Base-by-base conservation (phyloP, 1,139 yeast genomes). In the Saccharomyces hybrid region DNA sequence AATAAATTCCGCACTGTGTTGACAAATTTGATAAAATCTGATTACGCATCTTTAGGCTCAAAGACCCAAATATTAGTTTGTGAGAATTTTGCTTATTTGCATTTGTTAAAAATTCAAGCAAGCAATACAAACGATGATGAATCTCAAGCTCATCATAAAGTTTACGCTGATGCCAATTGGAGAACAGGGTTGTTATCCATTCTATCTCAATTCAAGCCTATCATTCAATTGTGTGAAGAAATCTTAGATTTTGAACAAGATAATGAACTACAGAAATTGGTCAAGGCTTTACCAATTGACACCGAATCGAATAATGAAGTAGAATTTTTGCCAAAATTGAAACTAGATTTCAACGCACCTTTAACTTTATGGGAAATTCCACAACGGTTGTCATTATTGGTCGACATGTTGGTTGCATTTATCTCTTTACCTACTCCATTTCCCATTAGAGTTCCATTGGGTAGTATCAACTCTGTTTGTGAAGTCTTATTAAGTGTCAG, bases 171-270 rank as follows among this genome's bases (percentile, higher is more conserved):
- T 61, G 75, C 70, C 34, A 70, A 75, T 57, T 83, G 87, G 87
- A 72, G 75, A 60, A 55, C 65, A 2, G 73, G 73, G 49, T 53
- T 78, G 65, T 61, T 75, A 71, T 55, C 69, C 58, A 53, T 71
- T 60, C 48, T 70, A 73, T 55, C 66, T 75, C 88, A 86, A 63
- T 70, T 78, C 48, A 76, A 78, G 47, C 80, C 82, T 7, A 77
- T 82, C 14, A 64, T 84, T 23, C 65, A 73, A 20, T 69, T 86
- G 31, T 85, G 83, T 63, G 75, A 76, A 49, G 84, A 81, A 55
- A 77, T 85, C 56, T 70, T 86, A 57, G 83, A 81, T 54, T 65
- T 83, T 47, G 73, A 72, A 27, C 81, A 80, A 47, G 91, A 86
- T 65, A 69, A 72, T 20, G 84, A 75, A 42, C 64, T 78, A 48